Base-by-base conservation (phyloP, 176 grass and related monocot genomes). In the Oryza australiensis region DNA sequence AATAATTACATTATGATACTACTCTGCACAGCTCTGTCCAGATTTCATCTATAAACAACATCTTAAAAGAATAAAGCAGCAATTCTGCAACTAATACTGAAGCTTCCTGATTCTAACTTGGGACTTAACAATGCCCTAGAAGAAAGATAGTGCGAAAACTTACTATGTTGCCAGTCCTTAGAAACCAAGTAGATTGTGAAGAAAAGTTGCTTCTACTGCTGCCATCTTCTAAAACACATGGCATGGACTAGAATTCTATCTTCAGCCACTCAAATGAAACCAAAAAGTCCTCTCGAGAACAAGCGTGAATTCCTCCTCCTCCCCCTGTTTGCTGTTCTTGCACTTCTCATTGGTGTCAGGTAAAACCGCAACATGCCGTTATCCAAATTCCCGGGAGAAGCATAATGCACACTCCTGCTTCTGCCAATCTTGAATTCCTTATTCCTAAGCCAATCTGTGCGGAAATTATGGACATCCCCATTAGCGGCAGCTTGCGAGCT, bases 381-480 rank as follows among this genome's bases (percentile, higher is more conserved):
- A 68, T 99, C 96, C 33, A 94, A 66, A 43, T 99, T 99, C 37
- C 93, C 89, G 8, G 96, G 91, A 65, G 96, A 99, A 0, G 91
- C 87, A 16, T 99, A 99, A 87, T 99, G 90, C n/a, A 95, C 89
- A 26, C 93, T 99, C 73, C 93, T 92, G 89, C 96, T 99, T 85
- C 96, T 89, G 46, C 90, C 82, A 72, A 99, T 89, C 74, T 66
- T 91, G 75, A 48, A 83, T 68, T 91, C 91, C 79, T 78, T 93
- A 34, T 83, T 99, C 82, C 43, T 89, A 29, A 82, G 83, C 85
- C 88, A 93, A 72, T 85, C 82, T 4, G 87, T 5, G 12, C 85
- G 85, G 57, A 82, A 63, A 63, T 62, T 88, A 18, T 73, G 72
- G 0, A 38, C 64, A 42, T 88, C 87, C 41, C 85, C 82, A 32